Percentiles rank a stretch among this genome's conserved stretches.
These are phyloP conservation scores for Lactifluus pinguis DNA, from an alignment of 768 basidiomycete species.

Conservation along the genomic window DNA sequence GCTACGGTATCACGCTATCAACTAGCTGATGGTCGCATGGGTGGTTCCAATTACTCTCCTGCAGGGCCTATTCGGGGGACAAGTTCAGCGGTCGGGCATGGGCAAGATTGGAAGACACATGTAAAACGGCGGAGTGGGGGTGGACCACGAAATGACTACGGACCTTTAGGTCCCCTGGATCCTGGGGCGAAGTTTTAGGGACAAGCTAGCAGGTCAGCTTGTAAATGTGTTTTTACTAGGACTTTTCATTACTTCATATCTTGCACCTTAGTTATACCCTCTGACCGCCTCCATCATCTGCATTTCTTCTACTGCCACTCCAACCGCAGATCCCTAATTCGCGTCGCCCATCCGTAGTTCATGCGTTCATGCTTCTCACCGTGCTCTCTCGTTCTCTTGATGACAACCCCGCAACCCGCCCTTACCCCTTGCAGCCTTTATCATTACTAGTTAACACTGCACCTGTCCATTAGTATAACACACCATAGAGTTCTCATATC, in stretches of 20 bases:
- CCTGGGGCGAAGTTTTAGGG: slow-evolving; percentile 24
- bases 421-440: slow-evolving; percentile 5
- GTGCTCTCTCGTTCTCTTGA: slow-evolving; percentile 8
- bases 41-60: slow-evolving; percentile 15
- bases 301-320: slow-evolving; percentile 4
- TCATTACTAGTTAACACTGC: slow-evolving; percentile 9
- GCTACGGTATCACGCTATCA: slow-evolving; percentile 51
- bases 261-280: slow-evolving; percentile 16
- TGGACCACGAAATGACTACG: slow-evolving; percentile 32
- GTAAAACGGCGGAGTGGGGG: slow-evolving; percentile 35
- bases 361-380: slow-evolving; percentile 10
- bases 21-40: slow-evolving; percentile 39
- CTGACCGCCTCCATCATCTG: slow-evolving; percentile 6
- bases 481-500: slow-evolving; percentile 10
- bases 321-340: slow-evolving; percentile 10
- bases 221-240: slow-evolving; percentile 5
- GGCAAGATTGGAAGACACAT: slow-evolving; percentile 30
- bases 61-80: slow-evolving; percentile 24
- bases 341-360: slow-evolving; percentile 2
- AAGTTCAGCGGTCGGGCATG: slow-evolving; percentile 28
- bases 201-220: slow-evolving; percentile 13
- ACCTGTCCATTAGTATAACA: slow-evolving; percentile 15
- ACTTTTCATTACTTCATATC: slow-evolving; percentile 8
- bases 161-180: slow-evolving; percentile 39
- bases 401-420: slow-evolving; percentile 1